Conservation (phyloP, 768 basidiomycete species). For the Clathrus columnatus region DNA sequence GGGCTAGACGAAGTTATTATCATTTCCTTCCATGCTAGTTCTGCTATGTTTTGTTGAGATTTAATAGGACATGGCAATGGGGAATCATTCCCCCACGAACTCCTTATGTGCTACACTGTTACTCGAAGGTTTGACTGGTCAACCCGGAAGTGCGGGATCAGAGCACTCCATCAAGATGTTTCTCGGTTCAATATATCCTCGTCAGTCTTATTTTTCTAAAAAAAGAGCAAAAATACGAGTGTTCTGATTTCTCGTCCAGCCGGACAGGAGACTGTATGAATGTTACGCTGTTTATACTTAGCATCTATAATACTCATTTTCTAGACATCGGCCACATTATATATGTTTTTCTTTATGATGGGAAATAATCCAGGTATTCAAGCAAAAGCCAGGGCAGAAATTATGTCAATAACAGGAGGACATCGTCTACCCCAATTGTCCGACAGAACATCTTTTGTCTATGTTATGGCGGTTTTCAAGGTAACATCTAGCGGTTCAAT, state of each 20-base stretch:
- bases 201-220: neutral
- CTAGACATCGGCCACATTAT: neutral
- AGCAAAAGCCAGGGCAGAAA: conserved; percentile 13
- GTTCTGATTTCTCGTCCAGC: neutral
- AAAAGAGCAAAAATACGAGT: neutral
- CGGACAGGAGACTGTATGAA: neutral
- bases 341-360: neutral
- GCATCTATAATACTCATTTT: neutral
- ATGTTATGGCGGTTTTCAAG: conserved; percentile 13
- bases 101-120: neutral
- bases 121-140: neutral
- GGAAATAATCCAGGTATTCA: conserved; percentile 10
- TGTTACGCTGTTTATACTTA: neutral
- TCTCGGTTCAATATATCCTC: neutral
- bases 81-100: neutral
- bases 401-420: conserved; percentile 10
- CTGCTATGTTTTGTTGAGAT: neutral
- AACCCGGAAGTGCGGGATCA: neutral
- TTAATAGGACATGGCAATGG: neutral
- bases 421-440: conserved; percentile 9
- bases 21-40: neutral
- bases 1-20: neutral
- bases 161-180: neutral
- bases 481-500: neutral
- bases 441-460: conserved; percentile 11